These are phyloP conservation scores for Russula griseocarnosa DNA, from an alignment of 768 basidiomycete genomes.

Conservation along the genomic window DNA sequence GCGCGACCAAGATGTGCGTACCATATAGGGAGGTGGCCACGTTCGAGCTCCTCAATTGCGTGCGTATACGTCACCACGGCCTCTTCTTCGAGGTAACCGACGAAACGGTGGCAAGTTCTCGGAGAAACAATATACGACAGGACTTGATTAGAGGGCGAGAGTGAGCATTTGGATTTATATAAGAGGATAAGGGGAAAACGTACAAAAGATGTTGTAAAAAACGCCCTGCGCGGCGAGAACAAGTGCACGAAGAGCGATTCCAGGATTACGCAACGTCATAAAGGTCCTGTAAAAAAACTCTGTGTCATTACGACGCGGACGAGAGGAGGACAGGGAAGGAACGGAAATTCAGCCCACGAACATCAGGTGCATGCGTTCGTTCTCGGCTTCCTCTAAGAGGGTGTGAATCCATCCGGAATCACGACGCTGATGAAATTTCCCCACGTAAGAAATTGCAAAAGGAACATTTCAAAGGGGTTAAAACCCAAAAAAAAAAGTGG, in stretches of 20 bases:
- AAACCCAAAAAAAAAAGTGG: not conserved
- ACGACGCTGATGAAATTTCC: constrained; percentile 37
- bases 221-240: constrained; percentile 91
- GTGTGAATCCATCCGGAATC: constrained; percentile 86
- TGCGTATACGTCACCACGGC: constrained; percentile 89
- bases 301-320: constrained; percentile 5
- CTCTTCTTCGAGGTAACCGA: constrained; percentile 91
- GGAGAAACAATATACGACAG: constrained; percentile 75
- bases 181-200: constrained; percentile 27
- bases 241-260: constrained; percentile 72
- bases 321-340: not conserved
- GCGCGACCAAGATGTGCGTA: constrained; percentile 30
- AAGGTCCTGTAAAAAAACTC: constrained; percentile 64
- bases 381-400: constrained; percentile 90
- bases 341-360: constrained; percentile 34
- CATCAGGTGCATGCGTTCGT: constrained; percentile 96
- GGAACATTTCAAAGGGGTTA: constrained; percentile 4
- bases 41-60: constrained; percentile 79
- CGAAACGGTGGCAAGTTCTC: constrained; percentile 81
- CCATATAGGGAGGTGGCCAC: constrained; percentile 80
- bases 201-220: constrained; percentile 85
- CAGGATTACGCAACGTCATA: constrained; percentile 84
- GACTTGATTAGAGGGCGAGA: constrained; percentile 45
- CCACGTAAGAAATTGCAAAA: constrained; percentile 8
- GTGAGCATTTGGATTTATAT: not conserved